Evolutionary conservation across 2,329 filamentous ascomycete genomes (phyloP).

Genomic region (Mariannaea sp.): DNA sequence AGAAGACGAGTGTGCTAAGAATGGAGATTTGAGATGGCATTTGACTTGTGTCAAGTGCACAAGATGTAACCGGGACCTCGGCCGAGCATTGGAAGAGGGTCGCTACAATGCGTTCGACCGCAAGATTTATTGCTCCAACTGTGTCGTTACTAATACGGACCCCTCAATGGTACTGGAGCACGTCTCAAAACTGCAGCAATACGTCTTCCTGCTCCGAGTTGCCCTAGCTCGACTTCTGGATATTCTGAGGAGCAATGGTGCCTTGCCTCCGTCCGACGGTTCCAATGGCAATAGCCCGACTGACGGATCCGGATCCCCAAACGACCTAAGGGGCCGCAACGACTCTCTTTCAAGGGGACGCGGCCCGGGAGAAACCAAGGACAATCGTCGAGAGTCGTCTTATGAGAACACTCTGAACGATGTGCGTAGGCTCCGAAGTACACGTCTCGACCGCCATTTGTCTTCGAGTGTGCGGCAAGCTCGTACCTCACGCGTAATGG

Average conservation of each 20-base stretch:
- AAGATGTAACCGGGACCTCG: constrained; percentile 68
- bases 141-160: constrained; percentile 62
- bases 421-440: constrained; percentile 88
- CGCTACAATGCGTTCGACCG: constrained; percentile 71
- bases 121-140: constrained; percentile 72
- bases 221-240: constrained; percentile 87
- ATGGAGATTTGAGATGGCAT: constrained; percentile 81
- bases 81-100: constrained; percentile 69
- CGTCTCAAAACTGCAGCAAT: constrained; percentile 88
- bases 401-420: constrained; percentile 97
- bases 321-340: constrained; percentile 61
- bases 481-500: constrained; percentile 88
- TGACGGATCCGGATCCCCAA: constrained; percentile 58
- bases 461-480: constrained; percentile 92
- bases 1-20: constrained; percentile 87
- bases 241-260: constrained; percentile 82
- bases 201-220: constrained; percentile 89
- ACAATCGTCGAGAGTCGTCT: constrained; percentile 71
- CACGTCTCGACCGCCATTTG: constrained; percentile 89
- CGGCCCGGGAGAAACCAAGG: constrained; percentile 58
- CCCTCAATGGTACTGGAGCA: constrained; percentile 64
- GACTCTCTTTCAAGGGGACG: constrained; percentile 77
- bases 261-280: constrained; percentile 79
- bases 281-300: constrained; percentile 30
- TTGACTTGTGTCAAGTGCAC: constrained; percentile 79